Evolutionary conservation across 441 rosid genomes (phyloP).

Genomic region (Capsella rubella): DNA sequence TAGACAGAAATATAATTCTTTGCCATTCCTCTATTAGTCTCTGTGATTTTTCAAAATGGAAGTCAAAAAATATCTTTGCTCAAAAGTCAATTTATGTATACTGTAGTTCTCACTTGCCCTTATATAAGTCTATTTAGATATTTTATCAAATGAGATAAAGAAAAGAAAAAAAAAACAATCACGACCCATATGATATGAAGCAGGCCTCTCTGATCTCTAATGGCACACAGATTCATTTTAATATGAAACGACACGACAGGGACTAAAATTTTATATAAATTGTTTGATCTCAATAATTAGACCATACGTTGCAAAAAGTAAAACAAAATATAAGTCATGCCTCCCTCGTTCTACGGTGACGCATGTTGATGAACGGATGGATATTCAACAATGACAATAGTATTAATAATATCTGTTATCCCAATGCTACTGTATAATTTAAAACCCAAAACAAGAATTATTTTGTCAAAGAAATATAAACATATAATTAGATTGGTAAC

Average conservation of each 20-base stretch:
- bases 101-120: slow-evolving; percentile 11
- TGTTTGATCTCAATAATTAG: slow-evolving; percentile 19
- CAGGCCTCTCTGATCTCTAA: slow-evolving; percentile 18
- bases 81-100: background rate
- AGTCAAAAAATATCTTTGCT: background rate
- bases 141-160: background rate
- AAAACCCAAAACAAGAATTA: background rate
- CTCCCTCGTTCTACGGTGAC: slow-evolving; percentile 41
- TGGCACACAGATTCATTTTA: slow-evolving; percentile 17
- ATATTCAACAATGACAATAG: background rate
- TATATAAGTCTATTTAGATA: background rate
- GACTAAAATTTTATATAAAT: background rate
- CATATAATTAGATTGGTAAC: slow-evolving; percentile 17
- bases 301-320: slow-evolving; percentile 25
- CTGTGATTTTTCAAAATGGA: background rate
- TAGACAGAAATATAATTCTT: background rate
- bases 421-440: background rate
- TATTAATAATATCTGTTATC: background rate
- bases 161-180: background rate
- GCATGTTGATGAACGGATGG: slow-evolving; percentile 24
- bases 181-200: slow-evolving; percentile 27
- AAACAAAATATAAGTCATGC: slow-evolving; percentile 39
- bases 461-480: slow-evolving; percentile 12
- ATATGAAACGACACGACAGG: background rate
- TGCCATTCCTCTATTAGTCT: background rate